Percentiles rank a stretch among this genome's conserved stretches.
phyloP scores from a whole-genome alignment of 306 rosid species.

The Vigna radiata region DNA sequence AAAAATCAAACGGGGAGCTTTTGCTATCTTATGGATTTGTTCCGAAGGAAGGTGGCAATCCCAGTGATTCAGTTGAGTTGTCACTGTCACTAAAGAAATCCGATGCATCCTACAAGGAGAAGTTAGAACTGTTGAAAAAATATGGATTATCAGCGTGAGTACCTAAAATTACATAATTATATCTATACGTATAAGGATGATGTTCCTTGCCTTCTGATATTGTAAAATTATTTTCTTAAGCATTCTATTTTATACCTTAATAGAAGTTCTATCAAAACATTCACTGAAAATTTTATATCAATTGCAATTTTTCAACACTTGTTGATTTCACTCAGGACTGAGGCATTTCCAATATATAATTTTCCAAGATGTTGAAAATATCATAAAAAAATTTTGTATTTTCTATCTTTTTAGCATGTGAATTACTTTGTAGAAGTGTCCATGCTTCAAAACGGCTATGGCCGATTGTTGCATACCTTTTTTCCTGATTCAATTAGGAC shows the following conservation, averaged over 20 bases:
- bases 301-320: not conserved
- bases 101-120: conserved; percentile 75
- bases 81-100: conserved; percentile 73
- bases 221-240: conserved; percentile 1
- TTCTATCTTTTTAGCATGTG: not conserved
- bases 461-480: not conserved
- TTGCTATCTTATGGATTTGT: conserved; percentile 94
- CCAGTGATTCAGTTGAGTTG: conserved; percentile 89
- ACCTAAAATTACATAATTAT: conserved; percentile 13
- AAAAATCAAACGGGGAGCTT: conserved; percentile 93
- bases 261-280: conserved; percentile 6
- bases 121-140: conserved; percentile 70
- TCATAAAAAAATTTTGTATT: not conserved
- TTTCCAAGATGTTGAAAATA: conserved; percentile 9
- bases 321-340: not conserved
- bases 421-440: conserved; percentile 5
- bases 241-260: conserved; percentile 4
- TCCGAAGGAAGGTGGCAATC: conserved; percentile 91
- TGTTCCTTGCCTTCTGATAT: conserved; percentile 13
- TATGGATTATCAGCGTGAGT: conserved; percentile 78
- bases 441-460: conserved; percentile 10
- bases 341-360: conserved; percentile 15
- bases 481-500: not conserved
- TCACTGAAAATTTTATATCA: not conserved
- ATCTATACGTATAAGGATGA: conserved; percentile 11